phyloP scores from a whole-genome alignment of 1,284 basidiomycete species.

The Cutaneotrichosporon cavernicola region DNA sequence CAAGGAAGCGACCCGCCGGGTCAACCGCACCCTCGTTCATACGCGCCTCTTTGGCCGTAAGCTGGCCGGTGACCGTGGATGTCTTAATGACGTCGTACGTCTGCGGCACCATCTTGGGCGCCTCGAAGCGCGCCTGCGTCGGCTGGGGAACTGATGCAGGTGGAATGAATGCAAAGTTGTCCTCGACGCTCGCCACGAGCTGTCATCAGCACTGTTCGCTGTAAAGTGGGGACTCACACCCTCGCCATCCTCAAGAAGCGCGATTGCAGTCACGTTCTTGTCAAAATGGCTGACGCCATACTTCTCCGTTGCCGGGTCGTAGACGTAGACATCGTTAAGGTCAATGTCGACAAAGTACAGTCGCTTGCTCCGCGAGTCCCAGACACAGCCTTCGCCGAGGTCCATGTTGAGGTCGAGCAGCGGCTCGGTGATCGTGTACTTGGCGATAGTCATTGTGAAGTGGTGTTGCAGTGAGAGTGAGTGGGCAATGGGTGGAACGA shows the following conservation, averaged over 20 bases:
- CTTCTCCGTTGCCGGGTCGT: constrained; percentile 24
- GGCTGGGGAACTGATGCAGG: constrained; percentile 26
- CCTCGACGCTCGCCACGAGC: constrained; percentile 26
- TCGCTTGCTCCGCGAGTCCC: constrained; percentile 23
- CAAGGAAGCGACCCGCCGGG: constrained; percentile 28
- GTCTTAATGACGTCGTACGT: neutral
- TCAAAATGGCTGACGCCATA: constrained; percentile 31
- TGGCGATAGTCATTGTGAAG: constrained; percentile 6
- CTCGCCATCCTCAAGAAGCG: constrained; percentile 15
- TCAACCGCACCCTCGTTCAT: constrained; percentile 34
- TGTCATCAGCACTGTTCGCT: constrained; percentile 10
- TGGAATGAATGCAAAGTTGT: constrained; percentile 24
- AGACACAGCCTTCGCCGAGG: constrained; percentile 26
- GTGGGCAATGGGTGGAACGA: neutral
- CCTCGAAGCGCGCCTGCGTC: constrained; percentile 3
- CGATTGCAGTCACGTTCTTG: constrained; percentile 22
- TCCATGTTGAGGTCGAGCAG: constrained; percentile 23
- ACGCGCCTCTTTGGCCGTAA: constrained; percentile 17
- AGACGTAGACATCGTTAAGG: constrained; percentile 23
- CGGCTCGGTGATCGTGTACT: constrained; percentile 20
- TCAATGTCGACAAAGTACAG: constrained; percentile 38
- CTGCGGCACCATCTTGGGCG: constrained; percentile 7
- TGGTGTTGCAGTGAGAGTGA: neutral
- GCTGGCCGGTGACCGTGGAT: neutral
- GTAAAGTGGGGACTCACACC: constrained; percentile 23